These are phyloP conservation scores for Usnea hakonensis DNA, from an alignment of 495 filamentous ascomycete species.

Conservation along the genomic window DNA sequence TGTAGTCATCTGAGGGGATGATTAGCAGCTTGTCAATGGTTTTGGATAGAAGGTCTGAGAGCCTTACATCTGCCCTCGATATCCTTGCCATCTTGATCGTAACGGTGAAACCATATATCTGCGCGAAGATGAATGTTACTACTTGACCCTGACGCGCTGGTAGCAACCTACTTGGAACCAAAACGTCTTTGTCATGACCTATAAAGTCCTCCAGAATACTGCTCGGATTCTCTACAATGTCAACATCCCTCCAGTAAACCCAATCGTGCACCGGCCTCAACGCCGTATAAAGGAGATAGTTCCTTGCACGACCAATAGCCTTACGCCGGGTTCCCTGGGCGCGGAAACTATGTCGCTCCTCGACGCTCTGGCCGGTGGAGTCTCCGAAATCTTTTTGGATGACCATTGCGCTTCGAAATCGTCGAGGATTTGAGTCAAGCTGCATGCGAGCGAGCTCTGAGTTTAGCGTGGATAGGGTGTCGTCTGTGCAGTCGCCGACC, in stretches of 20 bases:
- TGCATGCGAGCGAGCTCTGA: conserved; percentile 65
- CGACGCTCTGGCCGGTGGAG: conserved; percentile 52
- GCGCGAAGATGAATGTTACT: conserved; percentile 27
- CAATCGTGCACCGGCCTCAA: conserved; percentile 72
- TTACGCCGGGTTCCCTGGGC: conserved; percentile 70
- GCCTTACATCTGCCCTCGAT: conserved; percentile 72
- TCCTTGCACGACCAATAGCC: conserved; percentile 65
- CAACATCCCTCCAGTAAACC: conserved; percentile 83
- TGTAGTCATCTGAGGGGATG: conserved; percentile 24
- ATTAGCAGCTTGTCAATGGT: not conserved
- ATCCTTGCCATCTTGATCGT: conserved; percentile 52
- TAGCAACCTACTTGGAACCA: conserved; percentile 64
- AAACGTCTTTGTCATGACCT: conserved; percentile 64
- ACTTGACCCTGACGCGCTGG: not conserved
- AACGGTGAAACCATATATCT: conserved; percentile 84
- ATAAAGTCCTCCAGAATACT: conserved; percentile 75
- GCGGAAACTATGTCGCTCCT: conserved; percentile 61
- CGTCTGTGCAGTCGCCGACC: conserved; percentile 66
- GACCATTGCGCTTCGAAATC: conserved; percentile 60
- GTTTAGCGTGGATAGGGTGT: conserved; percentile 59
- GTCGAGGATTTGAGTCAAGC: conserved; percentile 48
- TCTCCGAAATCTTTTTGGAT: conserved; percentile 70
- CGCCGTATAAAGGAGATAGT: conserved; percentile 63
- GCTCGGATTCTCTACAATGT: conserved; percentile 66
- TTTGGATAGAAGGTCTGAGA: not conserved